Percentiles rank a stretch among this genome's conserved stretches.
Evolutionary conservation across 1,139 yeast species (phyloP).

Genomic region (Yamadazyma epiphylla): DNA sequence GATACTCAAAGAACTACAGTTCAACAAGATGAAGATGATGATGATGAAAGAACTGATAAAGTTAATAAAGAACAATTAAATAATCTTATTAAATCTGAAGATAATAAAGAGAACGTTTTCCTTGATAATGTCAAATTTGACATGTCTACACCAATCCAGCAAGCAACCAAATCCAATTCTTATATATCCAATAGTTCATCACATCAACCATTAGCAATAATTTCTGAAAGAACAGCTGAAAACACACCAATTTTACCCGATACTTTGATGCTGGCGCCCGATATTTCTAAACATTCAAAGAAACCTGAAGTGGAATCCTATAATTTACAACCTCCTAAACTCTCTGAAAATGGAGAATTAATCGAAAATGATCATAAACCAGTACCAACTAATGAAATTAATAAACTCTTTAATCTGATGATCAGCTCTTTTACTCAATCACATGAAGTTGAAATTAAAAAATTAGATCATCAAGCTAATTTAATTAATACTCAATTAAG

Average conservation of each 20-base stretch:
- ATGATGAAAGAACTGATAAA: conserved; percentile 23
- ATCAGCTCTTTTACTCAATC: conserved; percentile 43
- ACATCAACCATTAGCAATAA: conserved; percentile 35
- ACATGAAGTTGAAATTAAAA: conserved; percentile 24
- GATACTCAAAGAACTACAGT: conserved; percentile 47
- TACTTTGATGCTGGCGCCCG: conserved; percentile 3
- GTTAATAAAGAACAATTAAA: conserved; percentile 33
- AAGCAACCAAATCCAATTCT: conserved; percentile 11
- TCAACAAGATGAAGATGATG: conserved; percentile 39
- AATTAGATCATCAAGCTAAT: conserved; percentile 15
- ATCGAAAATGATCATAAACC: conserved; percentile 8
- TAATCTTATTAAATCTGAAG: conserved; percentile 24
- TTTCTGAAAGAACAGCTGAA: conserved; percentile 34
- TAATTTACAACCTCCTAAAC: conserved; percentile 33
- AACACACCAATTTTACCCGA: conserved; percentile 22
- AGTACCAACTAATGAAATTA: conserved; percentile 6
- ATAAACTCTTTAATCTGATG: conserved; percentile 16
- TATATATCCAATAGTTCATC: conserved; percentile 8
- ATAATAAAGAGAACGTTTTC: conserved; percentile 43
- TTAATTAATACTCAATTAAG: conserved; percentile 11
- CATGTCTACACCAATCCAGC: conserved; percentile 30
- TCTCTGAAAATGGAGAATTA: conserved; percentile 30
- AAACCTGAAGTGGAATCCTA: conserved; percentile 13
- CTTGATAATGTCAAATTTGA: conserved; percentile 24
- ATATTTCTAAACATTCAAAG: background rate